Evolutionary conservation across 768 basidiomycete species (phyloP), one percentile per base, ranked within the genome.

Genomic region (Pleurotus eryngii): DNA sequence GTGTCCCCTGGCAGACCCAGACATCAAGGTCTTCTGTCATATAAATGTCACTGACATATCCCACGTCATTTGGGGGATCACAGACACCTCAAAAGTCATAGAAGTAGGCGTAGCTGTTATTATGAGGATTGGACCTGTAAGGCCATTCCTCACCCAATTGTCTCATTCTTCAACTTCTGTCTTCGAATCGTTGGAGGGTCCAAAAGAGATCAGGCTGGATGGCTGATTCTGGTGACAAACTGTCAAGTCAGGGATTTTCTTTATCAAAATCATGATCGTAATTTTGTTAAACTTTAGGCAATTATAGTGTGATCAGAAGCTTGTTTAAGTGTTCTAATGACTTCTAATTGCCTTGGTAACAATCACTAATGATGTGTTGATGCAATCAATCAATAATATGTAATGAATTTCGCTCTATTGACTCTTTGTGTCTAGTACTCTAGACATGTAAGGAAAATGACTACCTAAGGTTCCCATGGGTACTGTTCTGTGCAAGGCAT

Each of bases 241-340:
- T n/a, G 38, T 59, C 58, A 8, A 59, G 54, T 55, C 58, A 59
- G 27, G 58, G 58, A 30, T 56, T 59, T 30, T 35, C 30, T 11
- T 11, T 7, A 4, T 35, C 30, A 11, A 35, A 11, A 11, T 35
- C 30, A 35, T 35, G 30, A 35, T 9, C 8, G 11, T 11, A 35
- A 11, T 2, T 11, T 11, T 35, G n/a, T n/a, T n/a, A n/a, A n/a
- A n/a, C n/a, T n/a, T n/a, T n/a, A n/a, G n/a, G n/a, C n/a, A n/a
- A n/a, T n/a, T n/a, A n/a, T n/a, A n/a, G n/a, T n/a, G n/a, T n/a
- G n/a, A n/a, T n/a, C n/a, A n/a, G n/a, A n/a, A n/a, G n/a, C n/a
- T n/a, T n/a, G n/a, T n/a, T n/a, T n/a, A n/a, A n/a, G n/a, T n/a
- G n/a, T n/a, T n/a, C n/a, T n/a, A n/a, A n/a, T n/a, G n/a, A n/a